These are phyloP conservation scores for Thuidium tamariscinum DNA, from an alignment of 225 moss, liverwort and hornwort genomes.

Conservation along the genomic window DNA sequence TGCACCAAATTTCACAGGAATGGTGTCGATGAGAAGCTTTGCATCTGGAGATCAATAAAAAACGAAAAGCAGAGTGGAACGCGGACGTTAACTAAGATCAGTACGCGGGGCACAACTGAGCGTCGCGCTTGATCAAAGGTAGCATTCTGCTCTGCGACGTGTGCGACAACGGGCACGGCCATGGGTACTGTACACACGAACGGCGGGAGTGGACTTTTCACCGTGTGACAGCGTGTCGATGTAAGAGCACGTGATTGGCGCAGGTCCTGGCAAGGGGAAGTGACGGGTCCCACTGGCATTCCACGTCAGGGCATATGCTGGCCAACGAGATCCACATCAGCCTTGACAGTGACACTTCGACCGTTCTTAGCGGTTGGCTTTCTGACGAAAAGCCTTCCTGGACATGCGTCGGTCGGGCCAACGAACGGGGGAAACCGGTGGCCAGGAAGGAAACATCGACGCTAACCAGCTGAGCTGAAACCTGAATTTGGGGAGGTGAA, in stretches of 20 bases:
- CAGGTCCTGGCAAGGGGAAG: too few relatives aligned
- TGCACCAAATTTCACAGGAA: neutral
- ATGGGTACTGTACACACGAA: neutral
- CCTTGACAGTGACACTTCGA: neutral
- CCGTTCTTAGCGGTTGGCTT: neutral
- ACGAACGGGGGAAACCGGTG: neutral
- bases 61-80: neutral
- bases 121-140: neutral
- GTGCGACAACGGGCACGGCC: conserved; percentile 2
- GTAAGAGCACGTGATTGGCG: neutral
- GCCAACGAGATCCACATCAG: neutral
- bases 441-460: neutral
- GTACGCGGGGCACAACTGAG: neutral
- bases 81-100: neutral
- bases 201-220: neutral
- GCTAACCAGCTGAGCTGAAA: too few relatives aligned
- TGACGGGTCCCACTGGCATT: neutral
- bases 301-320: neutral
- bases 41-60: neutral
- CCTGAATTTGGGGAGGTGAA: too few relatives aligned
- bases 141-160: neutral
- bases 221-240: neutral
- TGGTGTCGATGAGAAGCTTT: neutral
- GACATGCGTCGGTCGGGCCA: neutral
- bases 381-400: neutral